phyloP scores from a whole-genome alignment of 768 basidiomycete species.

The Suillus sp. region DNA sequence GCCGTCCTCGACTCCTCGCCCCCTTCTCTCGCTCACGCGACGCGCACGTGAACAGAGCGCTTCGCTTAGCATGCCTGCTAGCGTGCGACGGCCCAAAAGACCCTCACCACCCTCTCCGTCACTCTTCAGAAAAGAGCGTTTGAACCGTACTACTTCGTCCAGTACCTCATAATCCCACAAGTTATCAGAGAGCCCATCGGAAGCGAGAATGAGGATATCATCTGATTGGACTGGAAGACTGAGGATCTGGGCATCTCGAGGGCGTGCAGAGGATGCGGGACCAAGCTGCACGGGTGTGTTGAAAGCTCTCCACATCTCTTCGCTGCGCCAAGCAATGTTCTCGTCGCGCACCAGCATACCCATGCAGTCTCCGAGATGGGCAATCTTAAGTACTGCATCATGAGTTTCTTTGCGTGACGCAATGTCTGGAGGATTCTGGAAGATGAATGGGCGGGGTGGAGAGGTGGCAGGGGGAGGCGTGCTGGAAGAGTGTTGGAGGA shows the following conservation, averaged over 20 bases:
- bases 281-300: constrained; percentile 70
- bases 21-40: constrained; percentile 58
- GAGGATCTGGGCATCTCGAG: constrained; percentile 68
- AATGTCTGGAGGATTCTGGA: constrained; percentile 19
- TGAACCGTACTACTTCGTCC: constrained; percentile 73
- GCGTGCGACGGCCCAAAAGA: constrained; percentile 49
- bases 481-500: constrained; percentile 49
- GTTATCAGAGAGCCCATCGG: constrained; percentile 84
- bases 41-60: constrained; percentile 80
- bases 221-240: constrained; percentile 68
- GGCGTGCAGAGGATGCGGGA: constrained; percentile 59
- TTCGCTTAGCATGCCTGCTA: constrained; percentile 74
- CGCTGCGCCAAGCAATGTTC: constrained; percentile 79
- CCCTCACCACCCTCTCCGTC: constrained; percentile 22
- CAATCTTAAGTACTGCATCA: constrained; percentile 74
- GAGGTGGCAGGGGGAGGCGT: constrained; percentile 19
- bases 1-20: constrained; percentile 25
- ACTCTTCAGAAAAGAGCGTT: constrained; percentile 36
- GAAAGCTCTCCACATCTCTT: constrained; percentile 93
- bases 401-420: constrained; percentile 37
- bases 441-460: constrained; percentile 22
- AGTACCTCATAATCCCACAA: constrained; percentile 87
- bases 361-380: constrained; percentile 88
- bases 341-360: constrained; percentile 82
- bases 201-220: constrained; percentile 80